Evolutionary conservation across 305 asterid genomes (phyloP), one percentile per base, ranked within the genome.

Genomic region (Fraxinus velutina): DNA sequence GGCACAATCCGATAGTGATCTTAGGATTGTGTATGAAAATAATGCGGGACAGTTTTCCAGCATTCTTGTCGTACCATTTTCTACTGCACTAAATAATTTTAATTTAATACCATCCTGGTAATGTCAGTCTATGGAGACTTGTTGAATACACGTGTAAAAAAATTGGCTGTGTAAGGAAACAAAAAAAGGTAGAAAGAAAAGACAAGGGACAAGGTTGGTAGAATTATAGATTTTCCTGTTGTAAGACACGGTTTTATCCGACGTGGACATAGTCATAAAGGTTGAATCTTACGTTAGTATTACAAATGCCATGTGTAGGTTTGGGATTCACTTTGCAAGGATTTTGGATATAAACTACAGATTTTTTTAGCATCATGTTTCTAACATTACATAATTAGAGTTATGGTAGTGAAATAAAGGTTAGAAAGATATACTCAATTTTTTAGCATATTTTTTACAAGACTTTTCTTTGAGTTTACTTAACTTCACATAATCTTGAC

Each of bases 161-260:
- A 7, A 21, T 8, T 19, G 13, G 71, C 29, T 7, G 32, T 5
- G 71, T 24, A 9, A 2, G n/a, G 8, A 19, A 57, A 17, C 22
- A 5, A 5, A 57, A 4, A 57, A 57, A 17, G 29, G 68, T 0
- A 2, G 30, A 55, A 19, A 62, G 24, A 70, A 39, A 70, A 12
- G 21, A 68, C 29, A 79, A 70, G 10, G 22, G 77, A 79, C 57
- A 62, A 42, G 66, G 77, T 79, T 79, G 82, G 73, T 79, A 66
- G 66, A 74, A 55, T 19, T 1, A 55, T 55, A 55, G 77, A 79
- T 27, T 19, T 27, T 68, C 22, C 82, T 79, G 82, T 44, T 42
- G 4, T 70, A 39, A 71, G 24, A 79, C 82, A 57, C 82, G 78
- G 82, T 79, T 70, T 70, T 19, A 39, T 39, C 30, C 5, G 24